Base-by-base conservation (phyloP, 371 early-diverging fungal species). In the Globomyces sp. region DNA sequence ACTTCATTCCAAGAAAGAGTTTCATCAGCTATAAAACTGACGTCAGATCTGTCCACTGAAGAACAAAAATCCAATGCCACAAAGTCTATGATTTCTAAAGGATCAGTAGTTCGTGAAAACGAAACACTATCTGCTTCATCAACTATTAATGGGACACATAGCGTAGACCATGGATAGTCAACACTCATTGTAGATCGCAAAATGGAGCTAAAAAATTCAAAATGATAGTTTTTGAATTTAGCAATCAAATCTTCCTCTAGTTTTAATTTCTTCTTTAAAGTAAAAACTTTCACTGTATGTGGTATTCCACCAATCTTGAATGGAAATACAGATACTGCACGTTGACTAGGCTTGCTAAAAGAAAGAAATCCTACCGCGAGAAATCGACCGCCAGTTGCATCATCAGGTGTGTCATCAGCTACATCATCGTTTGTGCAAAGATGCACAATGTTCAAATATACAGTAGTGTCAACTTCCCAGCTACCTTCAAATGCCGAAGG, bases 81-180 rank as follows among this genome's bases (percentile, higher is more conserved):
- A 89, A 89, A 90, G 43, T 89, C 87, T 46, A 91, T 77, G 0
- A 69, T 48, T 5, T 69, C 47, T 60, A 63, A 48, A 1, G 64
- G 48, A 39, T 71, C 58, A 48, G 46, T 59, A 40, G n/a, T 55
- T 11, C 36, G 64, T 66, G 8, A 34, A 34, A 11, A 6, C 6
- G 48, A 9, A 8, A 44, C 64, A 6, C 4, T 11, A n/a, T 6
- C 10, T 9, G 13, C 5, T 10, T 42, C 4, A 5, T 58, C 34
- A n/a, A 43, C 47, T 42, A 24, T 50, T 3, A 70, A 11, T 13
- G 73, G 73, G 4, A 70, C 70, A 4, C 50, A 42, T 8, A 70
- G 51, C 2, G 52, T n/a, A 6, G 59, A 58, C 73, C 70, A 70
- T 6, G 66, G 53, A 1, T 40, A 43, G 2, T 57, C 59, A 13